phyloP scores from a whole-genome alignment of 2,329 filamentous ascomycete species.

The Talaromyces islandicus region DNA sequence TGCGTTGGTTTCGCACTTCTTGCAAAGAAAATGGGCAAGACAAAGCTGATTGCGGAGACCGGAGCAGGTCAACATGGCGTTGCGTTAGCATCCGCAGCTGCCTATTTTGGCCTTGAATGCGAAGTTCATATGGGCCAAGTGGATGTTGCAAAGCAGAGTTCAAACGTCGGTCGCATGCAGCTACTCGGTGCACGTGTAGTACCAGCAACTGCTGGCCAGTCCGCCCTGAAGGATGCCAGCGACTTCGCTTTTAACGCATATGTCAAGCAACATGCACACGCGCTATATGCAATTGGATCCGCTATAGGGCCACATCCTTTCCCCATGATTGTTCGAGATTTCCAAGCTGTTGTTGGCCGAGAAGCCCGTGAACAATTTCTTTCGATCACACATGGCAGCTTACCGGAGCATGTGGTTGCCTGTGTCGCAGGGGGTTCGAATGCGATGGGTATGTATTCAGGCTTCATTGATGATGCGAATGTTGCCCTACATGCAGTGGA shows the following conservation, averaged over 20 bases:
- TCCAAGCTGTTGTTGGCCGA: slow-evolving; percentile 1
- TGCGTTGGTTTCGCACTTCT: slow-evolving; percentile 78
- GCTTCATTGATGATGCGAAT: slow-evolving; percentile 1
- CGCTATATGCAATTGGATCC: slow-evolving; percentile 86
- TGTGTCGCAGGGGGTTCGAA: slow-evolving; percentile 18
- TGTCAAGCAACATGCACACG: slow-evolving; percentile 76
- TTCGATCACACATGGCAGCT: slow-evolving; percentile 10
- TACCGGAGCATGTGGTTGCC: slow-evolving; percentile 18
- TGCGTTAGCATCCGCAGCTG: slow-evolving; percentile 67
- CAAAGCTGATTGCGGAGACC: slow-evolving; percentile 85
- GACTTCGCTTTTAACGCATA: slow-evolving; percentile 81
- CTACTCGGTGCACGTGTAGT: slow-evolving; percentile 1
- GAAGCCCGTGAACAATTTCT: slow-evolving; percentile 11
- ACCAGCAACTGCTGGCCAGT: slow-evolving; percentile 61
- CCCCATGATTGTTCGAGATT: slow-evolving; percentile 4
- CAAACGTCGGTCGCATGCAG: slow-evolving; percentile 1
- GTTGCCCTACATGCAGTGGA: slow-evolving; percentile 2
- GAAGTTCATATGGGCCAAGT: slow-evolving; percentile 91
- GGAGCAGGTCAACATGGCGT: slow-evolving; percentile 88
- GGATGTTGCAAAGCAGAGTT: slow-evolving; percentile 77
- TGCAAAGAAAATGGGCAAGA: slow-evolving; percentile 61
- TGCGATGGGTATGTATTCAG: slow-evolving; percentile 13
- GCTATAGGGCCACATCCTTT: slow-evolving; percentile 84
- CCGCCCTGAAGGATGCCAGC: slow-evolving; percentile 68
- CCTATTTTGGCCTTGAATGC: slow-evolving; percentile 88